phyloP scores from a whole-genome alignment of 75 land plant species.

The Adiantum capillusveneris region DNA sequence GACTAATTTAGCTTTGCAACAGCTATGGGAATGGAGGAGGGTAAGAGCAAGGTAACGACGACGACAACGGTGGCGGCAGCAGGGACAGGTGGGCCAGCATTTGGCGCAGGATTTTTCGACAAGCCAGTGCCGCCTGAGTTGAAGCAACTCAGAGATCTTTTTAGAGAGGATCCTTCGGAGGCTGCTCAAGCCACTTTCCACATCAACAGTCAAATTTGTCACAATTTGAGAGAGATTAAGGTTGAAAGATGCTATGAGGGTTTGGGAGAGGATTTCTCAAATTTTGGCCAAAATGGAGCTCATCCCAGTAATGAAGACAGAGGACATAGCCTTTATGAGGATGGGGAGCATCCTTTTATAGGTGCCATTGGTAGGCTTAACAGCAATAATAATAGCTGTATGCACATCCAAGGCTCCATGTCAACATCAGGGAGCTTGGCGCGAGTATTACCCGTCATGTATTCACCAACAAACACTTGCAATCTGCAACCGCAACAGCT shows the following conservation, averaged over 20 bases:
- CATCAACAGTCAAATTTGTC: neutral
- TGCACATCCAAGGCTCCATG: too few species aligned
- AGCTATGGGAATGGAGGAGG: neutral
- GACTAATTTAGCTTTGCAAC: neutral
- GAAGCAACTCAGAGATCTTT: too few species aligned
- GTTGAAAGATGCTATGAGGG: neutral
- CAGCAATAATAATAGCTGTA: too few species aligned
- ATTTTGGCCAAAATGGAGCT: neutral
- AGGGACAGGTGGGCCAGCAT: neutral
- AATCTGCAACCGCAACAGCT: neutral
- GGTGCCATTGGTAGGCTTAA: too few species aligned
- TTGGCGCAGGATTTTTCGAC: neutral
- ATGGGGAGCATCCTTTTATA: too few species aligned
- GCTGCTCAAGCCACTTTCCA: neutral
- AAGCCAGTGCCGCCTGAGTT: neutral
- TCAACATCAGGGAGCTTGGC: too few species aligned
- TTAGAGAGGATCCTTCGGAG: neutral
- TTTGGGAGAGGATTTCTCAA: neutral
- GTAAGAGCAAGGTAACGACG: neutral
- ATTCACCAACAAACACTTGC: neutral
- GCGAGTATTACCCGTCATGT: too few species aligned
- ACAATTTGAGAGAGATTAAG: conserved; percentile 2
- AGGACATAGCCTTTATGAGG: too few species aligned
- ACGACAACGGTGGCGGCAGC: neutral
- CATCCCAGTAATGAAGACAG: too few species aligned